Evolutionary conservation across 306 rosid species (phyloP).

Genomic region (Boehmeria nivea): DNA sequence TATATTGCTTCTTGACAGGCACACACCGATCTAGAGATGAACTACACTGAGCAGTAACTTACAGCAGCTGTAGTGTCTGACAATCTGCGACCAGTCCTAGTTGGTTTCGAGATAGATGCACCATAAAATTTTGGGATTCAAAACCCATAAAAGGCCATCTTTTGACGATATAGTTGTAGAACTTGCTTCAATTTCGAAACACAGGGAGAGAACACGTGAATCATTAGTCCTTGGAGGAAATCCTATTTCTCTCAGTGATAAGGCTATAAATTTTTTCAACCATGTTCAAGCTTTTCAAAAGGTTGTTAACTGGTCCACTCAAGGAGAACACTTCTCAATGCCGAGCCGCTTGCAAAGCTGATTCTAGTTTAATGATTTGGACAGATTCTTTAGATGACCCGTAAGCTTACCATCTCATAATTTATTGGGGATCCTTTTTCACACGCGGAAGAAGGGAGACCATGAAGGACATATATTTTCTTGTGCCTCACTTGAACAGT

Average conservation of each 20-base stretch:
- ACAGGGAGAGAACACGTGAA: too few species aligned
- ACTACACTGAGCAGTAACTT: slow-evolving; percentile 86
- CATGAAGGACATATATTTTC: slow-evolving; percentile 90
- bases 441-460: slow-evolving; percentile 89
- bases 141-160: slow-evolving; percentile 64
- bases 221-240: slow-evolving; percentile 16
- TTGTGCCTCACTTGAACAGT: slow-evolving; percentile 51
- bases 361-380: slow-evolving; percentile 37
- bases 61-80: slow-evolving; percentile 83
- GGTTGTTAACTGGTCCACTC: slow-evolving; percentile 61
- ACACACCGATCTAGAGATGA: slow-evolving; percentile 94
- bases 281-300: slow-evolving; percentile 41
- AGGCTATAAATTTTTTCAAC: slow-evolving; percentile 24
- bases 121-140: slow-evolving; percentile 81
- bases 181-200: slow-evolving; percentile 51
- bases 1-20: slow-evolving; percentile 41
- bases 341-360: slow-evolving; percentile 32
- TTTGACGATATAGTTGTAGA: slow-evolving; percentile 61
- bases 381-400: slow-evolving; percentile 31
- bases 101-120: slow-evolving; percentile 48
- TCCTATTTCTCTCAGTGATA: slow-evolving; percentile 25
- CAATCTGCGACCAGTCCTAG: slow-evolving; percentile 72
- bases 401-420: slow-evolving; percentile 46
- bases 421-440: slow-evolving; percentile 88
- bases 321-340: slow-evolving; percentile 51